Evolutionary conservation across 495 filamentous ascomycete species (phyloP), one percentile per base, ranked within the genome.

Genomic region (Oidiodendron maius): DNA sequence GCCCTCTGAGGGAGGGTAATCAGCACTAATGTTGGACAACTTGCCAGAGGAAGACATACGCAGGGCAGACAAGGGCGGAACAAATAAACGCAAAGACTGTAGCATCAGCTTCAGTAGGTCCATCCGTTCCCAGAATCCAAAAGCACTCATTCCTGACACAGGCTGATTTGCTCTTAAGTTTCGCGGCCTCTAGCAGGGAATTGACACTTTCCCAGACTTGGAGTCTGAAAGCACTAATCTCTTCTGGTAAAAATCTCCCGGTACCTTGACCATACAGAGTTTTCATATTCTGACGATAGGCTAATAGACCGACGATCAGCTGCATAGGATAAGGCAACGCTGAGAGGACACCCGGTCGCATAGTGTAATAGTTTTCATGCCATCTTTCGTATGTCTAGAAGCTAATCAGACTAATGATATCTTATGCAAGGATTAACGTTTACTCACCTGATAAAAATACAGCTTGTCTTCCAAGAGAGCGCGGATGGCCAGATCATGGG

Each of bases 401-500:
- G 16, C 5, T 23, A 2, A 2, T 37, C 23, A 48, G 35, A 21
- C 15, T 4, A 22, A 3, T 39, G 24, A 4, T 13, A 35, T 3
- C 3, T 35, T 12, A 26, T 20, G 26, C 26, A 5, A 5, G 26
- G 26, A 30, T 30, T 30, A 30, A 30, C n/a, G n/a, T n/a, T n/a
- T 30, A 64, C 59, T 15, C 50, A 77, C 75, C 44, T 71, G 61
- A 36, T 65, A 75, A 44, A 81, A 83, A 50, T 72, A 78, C 15
- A 82, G 43, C 61, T 76, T 78, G 38, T 85, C 79, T 55, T 86
- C 82, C 10, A 84, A 44, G 32, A 84, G 34, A 1, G 77, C 76
- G 4, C 68, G 57, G 1, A 83, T 30, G 0, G 67, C 74, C 3
- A 79, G 39, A 60, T 84, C 80, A 1, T 66, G 56, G 3, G 72